Conservation (phyloP, 768 basidiomycete species). For the Russula sp. region DNA sequence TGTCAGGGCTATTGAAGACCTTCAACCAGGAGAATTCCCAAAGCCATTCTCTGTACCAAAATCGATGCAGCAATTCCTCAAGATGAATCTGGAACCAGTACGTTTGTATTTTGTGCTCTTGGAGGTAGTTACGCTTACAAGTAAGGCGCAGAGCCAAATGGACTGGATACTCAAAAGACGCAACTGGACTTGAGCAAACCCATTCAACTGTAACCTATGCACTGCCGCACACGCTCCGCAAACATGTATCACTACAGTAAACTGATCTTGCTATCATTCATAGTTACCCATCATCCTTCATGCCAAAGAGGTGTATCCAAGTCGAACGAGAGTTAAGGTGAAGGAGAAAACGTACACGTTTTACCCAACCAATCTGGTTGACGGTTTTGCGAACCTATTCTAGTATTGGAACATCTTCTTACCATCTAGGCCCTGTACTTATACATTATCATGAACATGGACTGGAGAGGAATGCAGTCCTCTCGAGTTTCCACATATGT, state of each 20-base stretch:
- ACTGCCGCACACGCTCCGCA: background rate
- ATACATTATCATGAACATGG: constrained; percentile 6
- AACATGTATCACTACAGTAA: background rate
- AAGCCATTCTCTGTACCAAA: constrained; percentile 14
- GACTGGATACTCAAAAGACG: constrained; percentile 18
- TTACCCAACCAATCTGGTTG: background rate
- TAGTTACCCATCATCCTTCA: background rate
- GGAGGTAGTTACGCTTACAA: background rate
- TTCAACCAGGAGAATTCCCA: constrained; percentile 13
- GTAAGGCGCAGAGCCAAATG: constrained; percentile 12
- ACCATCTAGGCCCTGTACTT: constrained; percentile 2
- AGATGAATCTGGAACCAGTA: constrained; percentile 11
- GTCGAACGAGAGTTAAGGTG: background rate
- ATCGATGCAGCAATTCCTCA: constrained; percentile 10
- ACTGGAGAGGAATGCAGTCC: background rate
- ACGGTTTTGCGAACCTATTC: background rate
- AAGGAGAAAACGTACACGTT: background rate
- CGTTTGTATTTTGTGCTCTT: background rate
- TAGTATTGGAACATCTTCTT: background rate
- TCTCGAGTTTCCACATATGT: too few species aligned
- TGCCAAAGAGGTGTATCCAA: background rate
- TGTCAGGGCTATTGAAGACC: constrained; percentile 8
- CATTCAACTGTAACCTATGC: background rate
- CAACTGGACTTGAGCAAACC: constrained; percentile 1
- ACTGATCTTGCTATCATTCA: constrained; percentile 1